A percentile compares a stretch with the other conserved stretches of the same genome.
These are phyloP conservation scores for Oenanthe javanica DNA, from an alignment of 140 eudicot species.

Conservation along the genomic window DNA sequence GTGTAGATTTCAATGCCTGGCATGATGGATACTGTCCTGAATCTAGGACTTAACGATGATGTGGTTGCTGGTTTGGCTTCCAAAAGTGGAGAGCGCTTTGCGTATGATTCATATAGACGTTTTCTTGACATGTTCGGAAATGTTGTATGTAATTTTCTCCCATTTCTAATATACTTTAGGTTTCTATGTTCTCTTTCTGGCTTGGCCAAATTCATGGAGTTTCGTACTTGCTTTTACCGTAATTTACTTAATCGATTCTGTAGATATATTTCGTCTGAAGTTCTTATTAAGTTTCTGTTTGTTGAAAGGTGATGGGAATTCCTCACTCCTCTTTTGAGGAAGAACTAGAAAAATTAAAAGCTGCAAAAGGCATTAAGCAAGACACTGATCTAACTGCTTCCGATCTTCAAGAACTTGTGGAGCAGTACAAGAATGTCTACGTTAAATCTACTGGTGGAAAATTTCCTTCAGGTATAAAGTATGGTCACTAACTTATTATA, in stretches of 20 bases:
- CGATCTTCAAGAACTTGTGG: slow-evolving; percentile 89
- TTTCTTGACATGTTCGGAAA: slow-evolving; percentile 96
- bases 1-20: slow-evolving; percentile 97
- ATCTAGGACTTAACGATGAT: slow-evolving; percentile 94
- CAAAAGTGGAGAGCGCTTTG: slow-evolving; percentile 96
- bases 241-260: neutral
- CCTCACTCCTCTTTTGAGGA: slow-evolving; percentile 88
- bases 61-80: slow-evolving; percentile 90
- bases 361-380: slow-evolving; percentile 47
- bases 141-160: slow-evolving; percentile 59
- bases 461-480: slow-evolving; percentile 69
- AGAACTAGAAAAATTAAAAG: slow-evolving; percentile 55
- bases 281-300: slow-evolving; percentile 6
- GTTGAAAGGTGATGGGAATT: slow-evolving; percentile 76
- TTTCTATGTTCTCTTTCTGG: neutral
- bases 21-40: slow-evolving; percentile 98
- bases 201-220: neutral
- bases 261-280: neutral
- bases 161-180: neutral
- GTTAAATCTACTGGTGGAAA: slow-evolving; percentile 73
- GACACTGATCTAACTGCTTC: slow-evolving; percentile 87
- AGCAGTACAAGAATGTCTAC: slow-evolving; percentile 78
- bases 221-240: neutral
- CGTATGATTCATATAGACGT: slow-evolving; percentile 88
- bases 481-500: slow-evolving; percentile 1